phyloP scores from a whole-genome alignment of 495 filamentous ascomycete genomes.

The Penicillium atrosanguineum region DNA sequence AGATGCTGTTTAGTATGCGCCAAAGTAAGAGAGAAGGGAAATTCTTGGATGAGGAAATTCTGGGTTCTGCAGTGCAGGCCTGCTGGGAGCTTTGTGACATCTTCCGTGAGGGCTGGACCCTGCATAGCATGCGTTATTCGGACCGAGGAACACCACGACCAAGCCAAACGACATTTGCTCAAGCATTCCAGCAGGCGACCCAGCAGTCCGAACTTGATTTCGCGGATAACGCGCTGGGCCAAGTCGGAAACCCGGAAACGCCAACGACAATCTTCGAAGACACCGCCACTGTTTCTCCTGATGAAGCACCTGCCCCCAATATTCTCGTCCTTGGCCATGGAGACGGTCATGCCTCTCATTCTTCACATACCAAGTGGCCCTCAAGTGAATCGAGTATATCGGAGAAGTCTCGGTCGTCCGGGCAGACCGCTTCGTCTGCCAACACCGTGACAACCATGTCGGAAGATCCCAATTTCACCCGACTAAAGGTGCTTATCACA shows the following conservation, averaged over 20 bases:
- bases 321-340: slow-evolving; percentile 78
- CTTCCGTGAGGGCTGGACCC: slow-evolving; percentile 90
- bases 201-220: slow-evolving; percentile 30
- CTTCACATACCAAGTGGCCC: slow-evolving; percentile 61
- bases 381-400: slow-evolving; percentile 69
- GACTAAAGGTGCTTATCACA: slow-evolving; percentile 70
- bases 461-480: slow-evolving; percentile 71
- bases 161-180: slow-evolving; percentile 69
- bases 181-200: slow-evolving; percentile 49
- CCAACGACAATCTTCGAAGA: slow-evolving; percentile 94
- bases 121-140: slow-evolving; percentile 77
- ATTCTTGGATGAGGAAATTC: slow-evolving; percentile 72
- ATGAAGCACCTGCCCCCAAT: slow-evolving; percentile 74
- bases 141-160: slow-evolving; percentile 85
- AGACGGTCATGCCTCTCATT: slow-evolving; percentile 6
- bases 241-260: slow-evolving; percentile 67
- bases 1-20: slow-evolving; percentile 90
- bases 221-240: slow-evolving; percentile 31
- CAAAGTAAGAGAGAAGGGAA: slow-evolving; percentile 77
- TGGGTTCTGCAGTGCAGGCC: slow-evolving; percentile 83
- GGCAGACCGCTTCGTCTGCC: slow-evolving; percentile 66
- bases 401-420: slow-evolving; percentile 68
- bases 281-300: slow-evolving; percentile 68
- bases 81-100: slow-evolving; percentile 96
- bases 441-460: slow-evolving; percentile 62